Evolutionary conservation across 805 yeast genomes (phyloP), one percentile per base, ranked within the genome.

Genomic region (Pichia phayaonensis): DNA sequence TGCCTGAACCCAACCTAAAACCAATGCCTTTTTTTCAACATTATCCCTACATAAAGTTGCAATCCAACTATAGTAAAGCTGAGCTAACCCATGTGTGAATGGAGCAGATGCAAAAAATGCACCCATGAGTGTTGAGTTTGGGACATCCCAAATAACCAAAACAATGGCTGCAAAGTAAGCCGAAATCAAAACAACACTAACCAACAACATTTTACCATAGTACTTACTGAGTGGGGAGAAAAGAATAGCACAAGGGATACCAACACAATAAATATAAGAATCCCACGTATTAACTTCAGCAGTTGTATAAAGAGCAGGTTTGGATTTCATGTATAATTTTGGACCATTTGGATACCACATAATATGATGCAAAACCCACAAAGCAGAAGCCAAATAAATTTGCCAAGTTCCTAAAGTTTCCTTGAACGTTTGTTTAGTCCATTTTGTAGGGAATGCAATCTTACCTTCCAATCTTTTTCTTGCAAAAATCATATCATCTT

Each of bases 391-490:
- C 21, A 55, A 51, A 44, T 61, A 61, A n/a, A 62, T 38, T 44
- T 62, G 64, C 80, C 80, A 77, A 7, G 71, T 61, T 21, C 66
- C 63, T 53, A 76, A 67, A 0, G 79, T 69, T 18, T 77, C 78
- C 47, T 71, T 75, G 6, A 66, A 44, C 2, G 60, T 58, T n/a
- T 72, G 61, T 5, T 69, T 66, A 48, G 72, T 73, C 54, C 73
- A 64, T 54, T 67, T 74, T 16, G 75, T 74, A 21, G 72, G 72
- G 48, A 64, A 61, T 44, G 69, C 56, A 26, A 58, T 54, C 23
- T 53, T 54, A 20, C 58, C 54, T 49, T 56, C 71, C 56, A 76
- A 60, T 61, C 82, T 67, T 55, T 74, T 79, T 50, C 74, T 61
- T 0, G 78, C 80, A 40, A 76, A 71, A 27, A 67, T 50, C 54